Evolutionary conservation across 1,284 basidiomycete genomes (phyloP), one percentile per base, ranked within the genome.

Genomic region (Pseudozyma hubeiensis): DNA sequence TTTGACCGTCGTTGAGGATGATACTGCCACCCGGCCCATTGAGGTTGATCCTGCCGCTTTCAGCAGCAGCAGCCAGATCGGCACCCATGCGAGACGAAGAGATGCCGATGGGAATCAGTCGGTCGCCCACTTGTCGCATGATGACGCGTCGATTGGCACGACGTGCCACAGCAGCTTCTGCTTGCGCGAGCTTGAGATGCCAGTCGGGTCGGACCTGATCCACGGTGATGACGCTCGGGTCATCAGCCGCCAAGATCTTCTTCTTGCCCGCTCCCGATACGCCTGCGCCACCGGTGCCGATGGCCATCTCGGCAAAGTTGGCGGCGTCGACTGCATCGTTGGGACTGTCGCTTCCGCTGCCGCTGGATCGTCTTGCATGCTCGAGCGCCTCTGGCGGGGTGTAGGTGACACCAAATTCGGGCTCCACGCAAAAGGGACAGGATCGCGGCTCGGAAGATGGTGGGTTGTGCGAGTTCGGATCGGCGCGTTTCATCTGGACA

Each of bases 101-200:
- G 67, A 97, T 93, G 30, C 96, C 96, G 37, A 99, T 92, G 24
- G 96, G 96, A 57, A 99, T 93, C 47, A 99, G 90, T 16, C 94
- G 89, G 84, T 98, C 97, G 47, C 97, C 97, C 24, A 98, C 94
- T 85, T 98, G 94, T 47, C 97, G 91, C 94, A 99, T 98, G 59
- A 99, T 92, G 82, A 99, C 97, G 39, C 97, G 89, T 76, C 96
- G 89, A 81, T 97, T 96, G 16, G 97, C 96, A 16, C 81, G 66
- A 40, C 81, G 68, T 14, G 75, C 76, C 30, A 78, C 70, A 4
- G 78, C 67, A 5, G 77, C 79, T 41, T 80, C 70, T 7, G 81
- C 82, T 33, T 67, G 58, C 1, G 74, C 61, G 11, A 83, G 70
- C 61, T 81, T 82, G 33, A 57, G 53, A 19, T 82, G 53, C 81